Evolutionary conservation across 106 monocot genomes (phyloP).

Genomic region (Narthecium ossifragum): DNA sequence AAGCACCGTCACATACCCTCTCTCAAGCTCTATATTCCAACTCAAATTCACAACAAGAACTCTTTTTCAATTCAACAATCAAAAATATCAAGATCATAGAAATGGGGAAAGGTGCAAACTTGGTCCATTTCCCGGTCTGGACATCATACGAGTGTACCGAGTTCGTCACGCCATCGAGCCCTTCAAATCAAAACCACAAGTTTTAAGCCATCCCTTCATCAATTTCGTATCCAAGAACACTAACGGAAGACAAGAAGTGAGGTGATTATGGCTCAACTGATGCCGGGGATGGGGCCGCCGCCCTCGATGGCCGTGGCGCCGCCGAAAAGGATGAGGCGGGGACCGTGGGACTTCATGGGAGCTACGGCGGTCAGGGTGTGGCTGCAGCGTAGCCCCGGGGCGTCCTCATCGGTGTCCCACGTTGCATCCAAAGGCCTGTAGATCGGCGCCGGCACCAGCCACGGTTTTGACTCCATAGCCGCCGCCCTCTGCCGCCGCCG

Average conservation of each 20-base stretch:
- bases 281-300: constrained; percentile 56
- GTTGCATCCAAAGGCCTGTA: constrained; percentile 40
- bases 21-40: not conserved
- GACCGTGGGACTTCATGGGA: constrained; percentile 77
- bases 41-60: not conserved
- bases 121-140: constrained; percentile 71
- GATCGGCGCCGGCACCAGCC: constrained; percentile 75
- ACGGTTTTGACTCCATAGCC: constrained; percentile 57
- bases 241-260: not conserved
- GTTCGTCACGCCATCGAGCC: constrained; percentile 90
- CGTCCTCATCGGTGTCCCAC: constrained; percentile 79
- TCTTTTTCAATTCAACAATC: not conserved
- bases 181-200: constrained; percentile 19
- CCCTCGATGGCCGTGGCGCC: constrained; percentile 95
- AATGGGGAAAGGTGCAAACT: constrained; percentile 17
- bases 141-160: constrained; percentile 83
- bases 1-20: not conserved
- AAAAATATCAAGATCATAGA: not conserved
- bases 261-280: constrained; percentile 32
- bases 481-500: too few species aligned
- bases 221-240: not conserved
- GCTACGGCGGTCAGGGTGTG: constrained; percentile 88
- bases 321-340: constrained; percentile 96
- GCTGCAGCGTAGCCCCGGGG: constrained; percentile 75
- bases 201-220: not conserved